Evolutionary conservation across 495 filamentous ascomycete species (phyloP).

Genomic region (Lasiosphaeria ovina): DNA sequence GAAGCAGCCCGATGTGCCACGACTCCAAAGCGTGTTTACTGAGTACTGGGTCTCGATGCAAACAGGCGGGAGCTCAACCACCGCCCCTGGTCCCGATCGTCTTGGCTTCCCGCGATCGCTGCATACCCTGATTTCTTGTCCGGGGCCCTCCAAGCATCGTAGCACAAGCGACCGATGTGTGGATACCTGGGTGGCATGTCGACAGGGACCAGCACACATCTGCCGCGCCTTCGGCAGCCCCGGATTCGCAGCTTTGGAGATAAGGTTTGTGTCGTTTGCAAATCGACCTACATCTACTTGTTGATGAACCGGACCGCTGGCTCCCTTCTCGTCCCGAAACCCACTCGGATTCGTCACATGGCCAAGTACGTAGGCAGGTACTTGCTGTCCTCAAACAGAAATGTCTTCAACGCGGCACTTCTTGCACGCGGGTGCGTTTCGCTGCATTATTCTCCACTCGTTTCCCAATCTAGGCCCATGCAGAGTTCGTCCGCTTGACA

Average conservation of each 20-base stretch:
- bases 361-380: background rate
- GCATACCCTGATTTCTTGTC: too few relatives aligned
- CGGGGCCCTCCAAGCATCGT: too few relatives aligned
- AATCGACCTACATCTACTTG: background rate
- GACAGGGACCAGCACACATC: background rate
- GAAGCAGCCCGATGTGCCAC: too few relatives aligned
- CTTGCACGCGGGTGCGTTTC: background rate
- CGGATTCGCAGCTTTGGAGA: background rate
- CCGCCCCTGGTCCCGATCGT: too few relatives aligned
- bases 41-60: too few relatives aligned
- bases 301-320: background rate
- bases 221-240: background rate
- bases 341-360: background rate
- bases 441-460: background rate
- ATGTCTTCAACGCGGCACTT: background rate
- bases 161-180: too few relatives aligned
- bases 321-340: background rate
- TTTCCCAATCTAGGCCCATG: background rate
- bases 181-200: background rate
- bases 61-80: too few relatives aligned
- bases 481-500: background rate
- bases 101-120: too few relatives aligned
- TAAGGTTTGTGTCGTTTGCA: constrained; percentile 5
- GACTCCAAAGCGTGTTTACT: too few relatives aligned
- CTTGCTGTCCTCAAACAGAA: background rate